A percentile compares a stretch with the other conserved stretches of the same genome.
Conservation (phyloP, 2,329 filamentous ascomycete species). For the Aureobasidium sp. region DNA sequence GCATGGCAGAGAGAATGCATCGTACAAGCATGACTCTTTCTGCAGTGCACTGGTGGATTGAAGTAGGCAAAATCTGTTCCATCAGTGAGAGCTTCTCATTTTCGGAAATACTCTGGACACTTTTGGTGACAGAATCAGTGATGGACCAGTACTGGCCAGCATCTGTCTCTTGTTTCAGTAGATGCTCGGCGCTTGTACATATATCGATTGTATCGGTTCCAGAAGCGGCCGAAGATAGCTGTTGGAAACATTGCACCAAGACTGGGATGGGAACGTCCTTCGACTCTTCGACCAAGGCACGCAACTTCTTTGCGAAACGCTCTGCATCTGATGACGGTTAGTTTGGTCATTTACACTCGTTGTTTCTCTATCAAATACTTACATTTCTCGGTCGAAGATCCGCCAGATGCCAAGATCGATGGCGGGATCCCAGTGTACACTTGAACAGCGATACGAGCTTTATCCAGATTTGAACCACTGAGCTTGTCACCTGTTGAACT, state of each 20-base stretch:
- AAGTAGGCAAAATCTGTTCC: neutral
- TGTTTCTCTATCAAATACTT: neutral
- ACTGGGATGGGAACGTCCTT: neutral
- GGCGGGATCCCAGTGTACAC: neutral
- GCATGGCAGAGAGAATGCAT: neutral
- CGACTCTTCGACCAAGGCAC: neutral
- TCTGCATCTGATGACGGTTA: neutral
- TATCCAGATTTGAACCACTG: neutral
- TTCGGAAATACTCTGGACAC: neutral
- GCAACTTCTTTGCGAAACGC: constrained; percentile 2
- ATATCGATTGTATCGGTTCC: neutral
- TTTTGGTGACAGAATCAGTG: neutral
- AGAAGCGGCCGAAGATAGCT: neutral
- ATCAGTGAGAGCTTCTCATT: neutral
- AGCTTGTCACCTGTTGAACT: neutral
- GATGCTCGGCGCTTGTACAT: neutral
- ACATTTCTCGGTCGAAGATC: constrained; percentile 8
- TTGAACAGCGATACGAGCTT: neutral
- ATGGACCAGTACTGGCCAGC: constrained; percentile 1
- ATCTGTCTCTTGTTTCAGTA: neutral
- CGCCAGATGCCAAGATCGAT: neutral
- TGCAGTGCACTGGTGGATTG: neutral
- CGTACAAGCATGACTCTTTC: neutral
- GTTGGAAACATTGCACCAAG: constrained; percentile 2
- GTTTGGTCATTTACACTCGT: neutral